A percentile compares a stretch with the other conserved stretches of the same genome.
These are phyloP conservation scores for Saturnispora diversa DNA, from an alignment of 805 yeast species.

Conservation along the genomic window DNA sequence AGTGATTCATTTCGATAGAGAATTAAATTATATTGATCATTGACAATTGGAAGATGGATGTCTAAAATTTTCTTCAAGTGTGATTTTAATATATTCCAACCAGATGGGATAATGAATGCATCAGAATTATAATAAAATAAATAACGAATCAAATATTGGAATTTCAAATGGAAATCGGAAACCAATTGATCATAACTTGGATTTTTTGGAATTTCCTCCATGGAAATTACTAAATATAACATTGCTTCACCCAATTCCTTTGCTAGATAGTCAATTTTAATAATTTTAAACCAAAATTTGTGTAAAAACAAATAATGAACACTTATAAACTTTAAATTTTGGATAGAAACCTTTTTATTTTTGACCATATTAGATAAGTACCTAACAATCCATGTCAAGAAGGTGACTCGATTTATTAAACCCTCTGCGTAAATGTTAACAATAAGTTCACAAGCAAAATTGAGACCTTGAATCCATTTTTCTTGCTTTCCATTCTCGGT, in stretches of 20 bases:
- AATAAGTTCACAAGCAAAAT: slow-evolving; percentile 51
- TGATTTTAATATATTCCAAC: slow-evolving; percentile 49
- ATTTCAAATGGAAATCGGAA: slow-evolving; percentile 17
- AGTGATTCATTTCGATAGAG: slow-evolving; percentile 65
- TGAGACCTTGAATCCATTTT: slow-evolving; percentile 43
- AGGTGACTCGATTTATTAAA: slow-evolving; percentile 52
- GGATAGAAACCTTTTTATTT: slow-evolving; percentile 10
- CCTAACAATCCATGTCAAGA: slow-evolving; percentile 56
- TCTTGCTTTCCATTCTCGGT: slow-evolving; percentile 19
- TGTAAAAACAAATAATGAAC: slow-evolving; percentile 44
- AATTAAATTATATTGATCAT: slow-evolving; percentile 49
- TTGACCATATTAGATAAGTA: slow-evolving; percentile 32
- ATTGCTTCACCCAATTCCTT: slow-evolving; percentile 59
- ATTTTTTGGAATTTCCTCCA: slow-evolving; percentile 18
- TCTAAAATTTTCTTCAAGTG: slow-evolving; percentile 38
- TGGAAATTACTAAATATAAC: slow-evolving; percentile 26
- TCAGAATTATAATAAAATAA: slow-evolving; percentile 46
- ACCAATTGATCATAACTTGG: slow-evolving; percentile 16
- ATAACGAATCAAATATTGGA: slow-evolving; percentile 32
- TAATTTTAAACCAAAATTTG: slow-evolving; percentile 64
- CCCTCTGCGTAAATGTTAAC: slow-evolving; percentile 63
- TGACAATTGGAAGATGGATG: slow-evolving; percentile 26
- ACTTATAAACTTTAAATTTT: slow-evolving; percentile 22
- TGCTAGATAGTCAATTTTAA: slow-evolving; percentile 47
- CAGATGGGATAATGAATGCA: slow-evolving; percentile 54